A percentile compares a stretch with the other conserved stretches of the same genome.
phyloP scores from a whole-genome alignment of 192 early-diverging fungal species.

The Umbelopsis sp. region DNA sequence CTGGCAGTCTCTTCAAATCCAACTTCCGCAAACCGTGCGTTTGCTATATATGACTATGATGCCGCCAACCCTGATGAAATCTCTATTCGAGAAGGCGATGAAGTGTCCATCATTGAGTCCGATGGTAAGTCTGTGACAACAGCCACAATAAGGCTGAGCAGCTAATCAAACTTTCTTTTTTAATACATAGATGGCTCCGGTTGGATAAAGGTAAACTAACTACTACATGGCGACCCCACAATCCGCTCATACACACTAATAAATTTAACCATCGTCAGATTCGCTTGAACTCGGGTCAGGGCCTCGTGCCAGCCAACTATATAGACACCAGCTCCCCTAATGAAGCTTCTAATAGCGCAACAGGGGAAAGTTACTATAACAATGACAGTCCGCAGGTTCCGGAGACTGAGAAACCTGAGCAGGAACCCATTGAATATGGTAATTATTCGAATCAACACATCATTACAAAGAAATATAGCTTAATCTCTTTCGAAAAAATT shows the following conservation, averaged over 20 bases:
- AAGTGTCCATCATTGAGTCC: conserved; percentile 54
- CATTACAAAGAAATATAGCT: not conserved
- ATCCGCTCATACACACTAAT: not conserved
- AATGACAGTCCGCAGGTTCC: not conserved
- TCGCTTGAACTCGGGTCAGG: conserved; percentile 25
- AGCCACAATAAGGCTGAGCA: conserved; percentile 16
- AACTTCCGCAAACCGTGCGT: conserved; percentile 35
- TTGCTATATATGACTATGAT: conserved; percentile 65
- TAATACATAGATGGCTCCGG: conserved; percentile 57
- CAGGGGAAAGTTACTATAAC: not conserved
- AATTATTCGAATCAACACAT: not conserved
- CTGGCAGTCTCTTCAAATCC: conserved; percentile 24
- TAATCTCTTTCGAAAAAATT: not conserved
- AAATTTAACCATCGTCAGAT: conserved; percentile 7
- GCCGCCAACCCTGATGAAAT: conserved; percentile 58
- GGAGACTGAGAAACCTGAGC: too few species aligned
- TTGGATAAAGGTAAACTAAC: conserved; percentile 54
- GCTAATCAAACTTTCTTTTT: conserved; percentile 9
- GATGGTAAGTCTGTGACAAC: conserved; percentile 44
- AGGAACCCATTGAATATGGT: not conserved
- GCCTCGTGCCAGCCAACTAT: conserved; percentile 58
- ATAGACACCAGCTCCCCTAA: not conserved
- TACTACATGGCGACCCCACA: not conserved
- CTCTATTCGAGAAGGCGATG: conserved; percentile 56
- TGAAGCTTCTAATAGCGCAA: not conserved